phyloP scores from a whole-genome alignment of 1,284 basidiomycete genomes.

The Hemileia vastatrix region DNA sequence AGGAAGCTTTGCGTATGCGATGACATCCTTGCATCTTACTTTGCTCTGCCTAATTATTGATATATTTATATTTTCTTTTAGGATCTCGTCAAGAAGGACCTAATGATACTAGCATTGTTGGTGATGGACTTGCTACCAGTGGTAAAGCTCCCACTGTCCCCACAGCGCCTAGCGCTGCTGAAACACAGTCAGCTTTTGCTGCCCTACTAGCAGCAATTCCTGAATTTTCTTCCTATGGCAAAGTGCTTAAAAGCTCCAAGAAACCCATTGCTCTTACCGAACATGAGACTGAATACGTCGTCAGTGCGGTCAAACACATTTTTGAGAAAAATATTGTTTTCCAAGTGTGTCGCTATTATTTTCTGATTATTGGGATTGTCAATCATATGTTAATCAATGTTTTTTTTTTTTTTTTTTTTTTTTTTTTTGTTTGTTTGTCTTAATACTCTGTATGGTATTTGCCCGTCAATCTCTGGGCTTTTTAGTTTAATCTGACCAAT shows the following conservation, averaged over 20 bases:
- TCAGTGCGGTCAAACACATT: slow-evolving; percentile 90
- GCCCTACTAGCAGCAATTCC: slow-evolving; percentile 76
- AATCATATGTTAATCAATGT: too few relatives aligned
- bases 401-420: too few relatives aligned
- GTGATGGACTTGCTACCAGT: slow-evolving; percentile 46
- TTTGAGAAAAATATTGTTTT: slow-evolving; percentile 94
- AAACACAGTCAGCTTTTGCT: slow-evolving; percentile 74
- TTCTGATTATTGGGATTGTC: too few relatives aligned
- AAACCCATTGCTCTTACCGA: slow-evolving; percentile 82
- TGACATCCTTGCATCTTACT: background rate
- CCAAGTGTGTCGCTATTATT: slow-evolving; percentile 58
- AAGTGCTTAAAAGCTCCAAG: slow-evolving; percentile 73
- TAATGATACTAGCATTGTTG: slow-evolving; percentile 6
- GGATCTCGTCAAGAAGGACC: slow-evolving; percentile 21
- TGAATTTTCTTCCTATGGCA: slow-evolving; percentile 75
- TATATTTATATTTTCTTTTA: background rate
- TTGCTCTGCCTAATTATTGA: background rate
- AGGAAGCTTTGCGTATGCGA: slow-evolving; percentile 69
- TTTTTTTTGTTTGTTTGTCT: too few relatives aligned
- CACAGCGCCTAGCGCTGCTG: slow-evolving; percentile 62
- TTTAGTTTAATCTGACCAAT: slow-evolving; percentile 22
- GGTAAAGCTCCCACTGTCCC: slow-evolving; percentile 55
- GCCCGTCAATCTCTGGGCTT: too few relatives aligned
- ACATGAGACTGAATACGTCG: slow-evolving; percentile 95
- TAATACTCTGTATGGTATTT: too few relatives aligned